Conservation (phyloP, 495 filamentous ascomycete genomes). For the Hypoxylon fragiforme region DNA sequence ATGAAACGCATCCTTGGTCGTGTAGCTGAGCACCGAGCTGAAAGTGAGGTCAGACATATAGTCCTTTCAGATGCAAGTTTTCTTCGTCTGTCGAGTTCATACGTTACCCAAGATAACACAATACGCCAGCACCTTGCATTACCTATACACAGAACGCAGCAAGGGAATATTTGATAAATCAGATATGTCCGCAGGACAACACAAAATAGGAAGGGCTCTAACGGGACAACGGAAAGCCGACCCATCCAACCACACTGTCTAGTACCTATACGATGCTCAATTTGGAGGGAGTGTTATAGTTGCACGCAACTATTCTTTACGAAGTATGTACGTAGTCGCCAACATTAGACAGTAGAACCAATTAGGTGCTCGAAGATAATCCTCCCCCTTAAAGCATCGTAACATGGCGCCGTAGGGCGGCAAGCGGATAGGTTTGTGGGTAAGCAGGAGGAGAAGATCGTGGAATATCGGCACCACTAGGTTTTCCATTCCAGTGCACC, state of each 20-base stretch:
- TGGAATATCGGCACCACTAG: conserved; percentile 25
- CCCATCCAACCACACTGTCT: conserved; percentile 15
- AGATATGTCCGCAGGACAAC: conserved; percentile 11
- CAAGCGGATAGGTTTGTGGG: conserved; percentile 1
- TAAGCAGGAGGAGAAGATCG: conserved; percentile 17
- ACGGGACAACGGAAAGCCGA: conserved; percentile 19
- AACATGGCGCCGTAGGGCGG: background rate
- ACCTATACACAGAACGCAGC: background rate
- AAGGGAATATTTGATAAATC: background rate
- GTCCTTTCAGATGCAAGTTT: conserved; percentile 1
- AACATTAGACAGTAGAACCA: conserved; percentile 5
- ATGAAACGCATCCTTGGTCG: background rate
- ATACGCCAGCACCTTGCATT: conserved; percentile 1
- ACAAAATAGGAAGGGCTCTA: conserved; percentile 10
- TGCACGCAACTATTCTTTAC: background rate
- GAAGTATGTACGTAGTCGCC: conserved; percentile 1
- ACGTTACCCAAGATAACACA: conserved; percentile 13
- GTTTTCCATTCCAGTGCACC: conserved; percentile 20
- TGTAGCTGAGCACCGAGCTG: conserved; percentile 13
- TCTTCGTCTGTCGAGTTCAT: conserved; percentile 2
- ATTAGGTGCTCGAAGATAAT: conserved; percentile 14
- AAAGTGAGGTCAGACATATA: conserved; percentile 30
- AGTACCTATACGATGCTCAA: too few species aligned
- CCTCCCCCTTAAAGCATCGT: conserved; percentile 14
- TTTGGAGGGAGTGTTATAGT: too few species aligned